phyloP scores from a whole-genome alignment of 208 protist species.

The Endotrypanum monterogeii region DNA sequence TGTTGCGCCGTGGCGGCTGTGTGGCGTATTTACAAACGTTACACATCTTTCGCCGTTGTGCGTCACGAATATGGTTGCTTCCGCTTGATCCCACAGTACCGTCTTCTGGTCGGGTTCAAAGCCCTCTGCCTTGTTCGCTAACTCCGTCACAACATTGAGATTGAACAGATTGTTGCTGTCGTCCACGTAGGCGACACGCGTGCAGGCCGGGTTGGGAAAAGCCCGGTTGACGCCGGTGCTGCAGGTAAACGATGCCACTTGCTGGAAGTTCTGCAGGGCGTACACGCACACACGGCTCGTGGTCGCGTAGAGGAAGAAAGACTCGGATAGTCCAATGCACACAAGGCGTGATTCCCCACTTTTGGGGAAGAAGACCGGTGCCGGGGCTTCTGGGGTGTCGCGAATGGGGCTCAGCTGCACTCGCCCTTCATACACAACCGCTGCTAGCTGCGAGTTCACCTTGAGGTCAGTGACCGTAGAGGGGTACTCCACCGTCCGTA shows the following conservation, averaged over 20 bases:
- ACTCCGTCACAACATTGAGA: conserved; percentile 93
- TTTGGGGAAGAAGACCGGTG: conserved; percentile 27
- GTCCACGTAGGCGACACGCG: conserved; percentile 92
- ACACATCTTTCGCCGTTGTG: conserved; percentile 72
- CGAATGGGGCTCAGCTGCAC: conserved; percentile 87
- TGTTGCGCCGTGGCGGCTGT: conserved; percentile 89
- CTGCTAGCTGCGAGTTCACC: conserved; percentile 82
- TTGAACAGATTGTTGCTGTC: conserved; percentile 78
- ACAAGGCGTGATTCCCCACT: conserved; percentile 64
- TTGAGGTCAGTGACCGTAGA: conserved; percentile 65
- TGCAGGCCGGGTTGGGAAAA: conserved; percentile 90
- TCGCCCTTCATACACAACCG: conserved; percentile 82
- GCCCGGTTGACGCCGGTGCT: conserved; percentile 66
- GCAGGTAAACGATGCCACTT: conserved; percentile 82
- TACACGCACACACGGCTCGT: conserved; percentile 80
- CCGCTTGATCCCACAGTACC: conserved; percentile 92
- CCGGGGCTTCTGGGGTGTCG: conserved; percentile 26
- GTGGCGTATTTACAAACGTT: conserved; percentile 89
- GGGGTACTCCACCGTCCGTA: conserved; percentile 82
- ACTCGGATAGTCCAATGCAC: conserved; percentile 83
- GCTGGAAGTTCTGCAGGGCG: conserved; percentile 85
- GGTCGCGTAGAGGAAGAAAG: conserved; percentile 94
- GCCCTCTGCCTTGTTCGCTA: conserved; percentile 71
- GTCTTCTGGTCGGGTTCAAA: conserved; percentile 60
- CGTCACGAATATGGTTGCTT: conserved; percentile 90